Conservation (phyloP, 176 grass and related monocot genomes). For the Oryza punctata region DNA sequence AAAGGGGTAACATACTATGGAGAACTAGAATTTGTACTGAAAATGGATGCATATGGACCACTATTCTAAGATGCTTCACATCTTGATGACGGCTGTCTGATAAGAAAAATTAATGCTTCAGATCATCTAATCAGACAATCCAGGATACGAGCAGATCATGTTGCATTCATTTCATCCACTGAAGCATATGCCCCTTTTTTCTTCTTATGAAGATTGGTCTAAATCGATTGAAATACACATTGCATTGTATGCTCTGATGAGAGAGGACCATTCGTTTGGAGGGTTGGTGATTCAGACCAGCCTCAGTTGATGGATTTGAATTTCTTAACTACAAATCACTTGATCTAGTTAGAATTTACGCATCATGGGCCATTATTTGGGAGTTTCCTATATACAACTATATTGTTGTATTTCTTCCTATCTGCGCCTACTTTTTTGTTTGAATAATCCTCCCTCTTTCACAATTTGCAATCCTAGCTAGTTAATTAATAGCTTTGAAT, state of each 20-base stretch:
- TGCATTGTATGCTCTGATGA: neutral
- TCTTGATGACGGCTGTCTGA: neutral
- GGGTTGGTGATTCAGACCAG: constrained; percentile 1
- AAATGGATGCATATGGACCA: neutral
- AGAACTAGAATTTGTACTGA: neutral
- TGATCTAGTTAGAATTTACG: neutral
- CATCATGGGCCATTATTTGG: neutral
- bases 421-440: neutral
- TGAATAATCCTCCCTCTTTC: neutral
- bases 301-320: neutral
- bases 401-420: neutral
- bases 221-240: constrained; percentile 17
- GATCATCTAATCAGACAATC: neutral
- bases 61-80: neutral
- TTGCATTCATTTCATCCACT: neutral
- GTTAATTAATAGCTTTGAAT: neutral
- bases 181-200: neutral
- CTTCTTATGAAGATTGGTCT: neutral
- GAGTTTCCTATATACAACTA: neutral
- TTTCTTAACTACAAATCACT: neutral
- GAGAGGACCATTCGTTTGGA: neutral
- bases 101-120: constrained; percentile 26
- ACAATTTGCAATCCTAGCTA: neutral
- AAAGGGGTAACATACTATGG: neutral
- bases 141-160: neutral